Conservation (phyloP, 2,329 filamentous ascomycete species). For the Fusarium nurragi region DNA sequence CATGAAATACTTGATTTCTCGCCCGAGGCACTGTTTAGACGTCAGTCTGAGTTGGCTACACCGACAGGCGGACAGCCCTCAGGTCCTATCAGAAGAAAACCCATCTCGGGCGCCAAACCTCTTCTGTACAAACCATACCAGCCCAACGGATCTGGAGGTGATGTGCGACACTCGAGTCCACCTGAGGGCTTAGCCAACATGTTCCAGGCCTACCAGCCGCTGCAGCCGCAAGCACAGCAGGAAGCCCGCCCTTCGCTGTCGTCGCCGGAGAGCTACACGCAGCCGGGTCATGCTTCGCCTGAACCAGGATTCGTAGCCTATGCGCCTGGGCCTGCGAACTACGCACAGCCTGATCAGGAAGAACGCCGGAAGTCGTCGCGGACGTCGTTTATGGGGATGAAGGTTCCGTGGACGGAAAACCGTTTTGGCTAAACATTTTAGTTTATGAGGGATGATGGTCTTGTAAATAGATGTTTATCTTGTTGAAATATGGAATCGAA, state of each 20-base stretch:
- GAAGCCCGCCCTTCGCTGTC: background rate
- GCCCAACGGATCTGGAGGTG: background rate
- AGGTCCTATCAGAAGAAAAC: slow-evolving; percentile 25
- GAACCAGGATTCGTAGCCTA: slow-evolving; percentile 9
- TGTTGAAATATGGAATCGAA: no score
- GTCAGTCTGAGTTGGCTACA: background rate
- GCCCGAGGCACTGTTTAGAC: background rate
- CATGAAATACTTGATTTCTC: slow-evolving; percentile 13
- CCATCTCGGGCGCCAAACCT: slow-evolving; percentile 2
- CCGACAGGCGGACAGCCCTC: background rate
- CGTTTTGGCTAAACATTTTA: background rate
- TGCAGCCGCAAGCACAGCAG: background rate
- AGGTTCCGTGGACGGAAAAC: slow-evolving; percentile 22
- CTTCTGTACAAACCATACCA: slow-evolving; percentile 19
- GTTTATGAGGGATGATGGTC: background rate
- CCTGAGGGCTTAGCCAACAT: slow-evolving; percentile 1
- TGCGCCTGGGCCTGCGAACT: background rate
- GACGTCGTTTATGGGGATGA: slow-evolving; percentile 29
- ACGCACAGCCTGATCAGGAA: background rate
- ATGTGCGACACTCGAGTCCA: slow-evolving; percentile 2
- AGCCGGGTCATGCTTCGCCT: background rate
- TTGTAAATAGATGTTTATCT: background rate
- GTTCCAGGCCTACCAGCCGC: slow-evolving; percentile 17
- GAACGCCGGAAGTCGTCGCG: slow-evolving; percentile 5
- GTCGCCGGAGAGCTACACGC: background rate